These are phyloP conservation scores for Acer yangbiense DNA, from an alignment of 345 rosid species.

Conservation along the genomic window DNA sequence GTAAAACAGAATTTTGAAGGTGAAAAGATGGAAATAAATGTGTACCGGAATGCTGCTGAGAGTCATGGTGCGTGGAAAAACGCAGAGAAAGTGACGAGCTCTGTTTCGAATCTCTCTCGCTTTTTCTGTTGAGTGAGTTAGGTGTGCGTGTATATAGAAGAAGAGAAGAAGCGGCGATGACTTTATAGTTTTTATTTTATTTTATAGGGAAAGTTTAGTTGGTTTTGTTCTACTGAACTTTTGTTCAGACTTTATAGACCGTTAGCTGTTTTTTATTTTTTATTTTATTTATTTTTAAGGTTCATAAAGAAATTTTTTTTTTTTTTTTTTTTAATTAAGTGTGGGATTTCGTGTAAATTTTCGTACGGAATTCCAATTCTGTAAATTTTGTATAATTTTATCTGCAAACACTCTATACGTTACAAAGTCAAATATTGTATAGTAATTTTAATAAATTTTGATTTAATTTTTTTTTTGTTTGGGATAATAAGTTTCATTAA, in stretches of 20 bases:
- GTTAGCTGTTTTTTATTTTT: constrained; percentile 18
- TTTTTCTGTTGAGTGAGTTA: constrained; percentile 1
- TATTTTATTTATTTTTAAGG: no score
- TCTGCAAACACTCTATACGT: no score
- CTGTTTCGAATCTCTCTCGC: no score
- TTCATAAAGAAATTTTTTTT: no score
- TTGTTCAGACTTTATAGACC: constrained; percentile 9
- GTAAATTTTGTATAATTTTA: no score
- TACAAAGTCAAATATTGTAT: no score
- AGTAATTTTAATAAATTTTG: no score
- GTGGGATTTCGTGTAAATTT: no score
- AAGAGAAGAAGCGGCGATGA: not conserved
- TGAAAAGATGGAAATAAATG: not conserved
- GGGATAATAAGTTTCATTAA: no score
- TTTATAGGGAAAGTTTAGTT: not conserved
- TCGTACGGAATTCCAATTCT: no score
- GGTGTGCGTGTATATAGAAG: not conserved
- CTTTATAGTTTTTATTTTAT: not conserved
- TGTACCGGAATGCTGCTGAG: constrained; percentile 38
- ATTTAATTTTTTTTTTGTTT: no score
- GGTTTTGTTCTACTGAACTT: not conserved
- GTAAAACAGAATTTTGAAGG: not conserved
- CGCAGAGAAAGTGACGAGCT: not conserved
- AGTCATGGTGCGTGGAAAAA: constrained; percentile 30
- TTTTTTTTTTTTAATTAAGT: no score